Evolutionary conservation across 306 rosid genomes (phyloP), one percentile per base, ranked within the genome.

Genomic region (Rosa multiflora): DNA sequence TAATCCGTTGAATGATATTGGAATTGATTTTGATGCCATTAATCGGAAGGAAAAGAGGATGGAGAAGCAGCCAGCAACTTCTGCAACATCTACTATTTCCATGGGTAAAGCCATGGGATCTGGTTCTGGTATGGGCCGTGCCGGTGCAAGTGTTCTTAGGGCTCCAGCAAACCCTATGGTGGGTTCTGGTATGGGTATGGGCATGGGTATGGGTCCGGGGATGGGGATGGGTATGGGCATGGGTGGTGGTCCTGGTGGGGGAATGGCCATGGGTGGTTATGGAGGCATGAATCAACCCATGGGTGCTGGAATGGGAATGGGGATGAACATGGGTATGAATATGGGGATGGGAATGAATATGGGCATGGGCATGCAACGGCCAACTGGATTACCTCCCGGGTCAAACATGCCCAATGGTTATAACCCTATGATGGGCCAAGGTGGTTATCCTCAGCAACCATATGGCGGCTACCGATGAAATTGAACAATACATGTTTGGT

Each of bases 21-120:
- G 99, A 78, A 82, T 96, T 67, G 99, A 96, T 83, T 96, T 96
- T 79, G 99, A 96, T 64, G 87, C 98, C 74, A 87, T 96, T 77
- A 93, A 93, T 79, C 85, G 99, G 87, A 96, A 83, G 89, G 99
- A 96, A 10, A 96, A 91, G 90, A 93, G 99, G 86, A 85, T 96
- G 97, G 98, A 96, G 87, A 96, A 90, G 88, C 99, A 92, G 44
- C 72, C 93, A 51, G 66, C 87, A 15, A 64, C 87, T 67, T 81
- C 92, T 18, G 90, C 88, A 15, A 80, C 89, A 76, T 96, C 99
- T 59, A 88, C 98, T 32, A 63, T 93, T 63, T 91, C 53, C 81
- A 96, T 96, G 99, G 99, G 99, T 63, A 96, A 90, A 84, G 99
- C 99, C 63, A 96, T 96, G 99, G 99, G 99, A 80, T 89, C 99